Conservation (phyloP, 192 early-diverging fungal species). For the Phycomyces nitens region DNA sequence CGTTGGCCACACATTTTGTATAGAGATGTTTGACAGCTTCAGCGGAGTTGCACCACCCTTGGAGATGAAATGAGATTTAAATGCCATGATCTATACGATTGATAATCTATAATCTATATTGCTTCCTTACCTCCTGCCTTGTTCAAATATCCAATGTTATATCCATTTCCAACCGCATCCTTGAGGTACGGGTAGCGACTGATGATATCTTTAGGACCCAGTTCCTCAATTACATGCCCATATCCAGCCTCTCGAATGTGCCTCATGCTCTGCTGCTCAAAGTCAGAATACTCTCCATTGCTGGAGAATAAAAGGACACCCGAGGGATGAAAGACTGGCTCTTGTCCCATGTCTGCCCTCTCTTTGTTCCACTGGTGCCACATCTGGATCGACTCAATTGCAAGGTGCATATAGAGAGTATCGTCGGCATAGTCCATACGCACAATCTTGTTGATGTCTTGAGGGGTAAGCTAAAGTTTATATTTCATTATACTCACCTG, state of each 20-base stretch:
- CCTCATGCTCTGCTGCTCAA: slow-evolving; percentile 7
- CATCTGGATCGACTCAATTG: slow-evolving; percentile 4
- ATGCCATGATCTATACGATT: not conserved
- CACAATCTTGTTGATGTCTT: slow-evolving; percentile 30
- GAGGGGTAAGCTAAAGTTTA: not conserved
- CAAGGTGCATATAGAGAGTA: slow-evolving; percentile 14
- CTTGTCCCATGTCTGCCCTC: not conserved
- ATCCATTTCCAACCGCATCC: slow-evolving; percentile 10
- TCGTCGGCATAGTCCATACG: slow-evolving; percentile 21
- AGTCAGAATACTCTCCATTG: slow-evolving; percentile 6
- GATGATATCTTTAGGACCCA: slow-evolving; percentile 7
- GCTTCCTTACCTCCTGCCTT: slow-evolving; percentile 15
- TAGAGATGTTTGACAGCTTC: slow-evolving; percentile 18
- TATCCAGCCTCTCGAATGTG: slow-evolving; percentile 16
- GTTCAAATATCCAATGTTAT: slow-evolving; percentile 25
- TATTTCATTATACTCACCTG: no score
- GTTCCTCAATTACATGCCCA: slow-evolving; percentile 11
- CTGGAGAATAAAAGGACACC: slow-evolving; percentile 18
- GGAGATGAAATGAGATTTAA: not conserved
- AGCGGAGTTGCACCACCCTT: slow-evolving; percentile 29
- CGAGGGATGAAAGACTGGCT: slow-evolving; percentile 18
- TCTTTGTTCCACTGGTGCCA: slow-evolving; percentile 31
- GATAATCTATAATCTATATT: no score
- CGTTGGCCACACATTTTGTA: slow-evolving; percentile 13
- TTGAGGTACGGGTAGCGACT: slow-evolving; percentile 14